Base-by-base conservation (phyloP, 768 basidiomycete genomes). In the Tylopilus intermedius region DNA sequence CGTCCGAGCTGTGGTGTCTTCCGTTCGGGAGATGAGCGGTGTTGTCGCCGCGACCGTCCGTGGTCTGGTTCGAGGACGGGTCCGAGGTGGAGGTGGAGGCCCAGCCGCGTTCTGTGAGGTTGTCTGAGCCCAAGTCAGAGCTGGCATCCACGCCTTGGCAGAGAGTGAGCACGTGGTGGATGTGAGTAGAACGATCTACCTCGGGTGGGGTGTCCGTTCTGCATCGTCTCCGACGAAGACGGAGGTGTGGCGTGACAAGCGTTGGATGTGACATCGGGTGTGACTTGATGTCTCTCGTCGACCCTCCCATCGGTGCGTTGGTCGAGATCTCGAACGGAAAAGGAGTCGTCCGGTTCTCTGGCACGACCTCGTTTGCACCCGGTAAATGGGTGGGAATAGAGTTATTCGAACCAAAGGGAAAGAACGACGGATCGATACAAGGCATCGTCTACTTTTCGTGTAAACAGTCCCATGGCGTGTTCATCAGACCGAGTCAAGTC, bases 321-420 rank as follows among this genome's bases (percentile, higher is more conserved):
- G 94, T 96, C 14, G 80, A 86, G 50, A 82, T 94, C 42, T 71
- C 86, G 0, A 83, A 85, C 37, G 94, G 94, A 15, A 78, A 82
- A 35, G 96, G 96, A 2, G 75, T 86, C 43, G 87, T 97, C 43
- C 79, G 94, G 22, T 99, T 93, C 76, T 80, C 78, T 47, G 96
- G 95, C 0, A 57, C 81, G 30, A 94, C 95, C 0, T 76, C 79
- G 2, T 97, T 97, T 67, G 80, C 90, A 21, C 70, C 82, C 2
- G 96, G 96, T 0, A 92, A 88, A 77, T 99, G 95, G 95, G 79
- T 96, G 46, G 96, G 96, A 9, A 83, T 98, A 49, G 94, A 95
- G 63, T 79, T 99, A 43, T 80, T 78, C 51, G 84, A 86, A 61
- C 71, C 81, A 8, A 86, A 81, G 42, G 96, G 96, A 37, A 99